phyloP scores from a whole-genome alignment of 1,284 basidiomycete species.

The Irpex sp. region DNA sequence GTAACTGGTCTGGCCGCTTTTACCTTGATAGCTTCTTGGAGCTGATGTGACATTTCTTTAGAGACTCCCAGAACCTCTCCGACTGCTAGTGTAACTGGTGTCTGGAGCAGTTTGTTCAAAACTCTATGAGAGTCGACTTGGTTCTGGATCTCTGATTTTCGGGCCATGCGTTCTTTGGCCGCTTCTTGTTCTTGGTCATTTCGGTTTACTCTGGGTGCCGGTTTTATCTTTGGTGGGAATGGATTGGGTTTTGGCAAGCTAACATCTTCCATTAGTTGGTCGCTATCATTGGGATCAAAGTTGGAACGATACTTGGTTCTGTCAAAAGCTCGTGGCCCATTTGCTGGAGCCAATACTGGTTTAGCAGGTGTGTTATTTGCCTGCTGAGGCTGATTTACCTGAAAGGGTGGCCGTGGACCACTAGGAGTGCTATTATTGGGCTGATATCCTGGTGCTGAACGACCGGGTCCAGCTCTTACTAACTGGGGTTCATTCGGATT shows the following conservation, averaged over 20 bases:
- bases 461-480: too few species aligned
- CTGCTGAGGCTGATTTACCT: too few species aligned
- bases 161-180: not conserved
- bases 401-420: too few species aligned
- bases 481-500: too few species aligned
- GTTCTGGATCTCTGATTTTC: slow-evolving; percentile 3
- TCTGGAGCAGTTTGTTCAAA: not conserved
- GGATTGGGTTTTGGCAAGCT: not conserved
- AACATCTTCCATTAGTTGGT: slow-evolving; percentile 6
- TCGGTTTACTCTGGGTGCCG: not conserved
- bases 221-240: not conserved
- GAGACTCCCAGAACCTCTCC: slow-evolving; percentile 3
- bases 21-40: slow-evolving; percentile 6
- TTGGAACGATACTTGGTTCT: not conserved
- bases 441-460: too few species aligned
- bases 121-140: not conserved
- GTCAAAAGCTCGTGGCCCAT: not conserved
- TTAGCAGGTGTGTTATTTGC: not conserved
- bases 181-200: not conserved
- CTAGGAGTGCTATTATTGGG: too few species aligned
- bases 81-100: not conserved
- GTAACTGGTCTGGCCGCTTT: not conserved
- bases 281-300: not conserved
- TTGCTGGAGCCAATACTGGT: not conserved
- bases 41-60: slow-evolving; percentile 6